Evolutionary conservation across 768 basidiomycete species (phyloP), one percentile per base, ranked within the genome.

Genomic region (Hemileccinum rubropunctum): DNA sequence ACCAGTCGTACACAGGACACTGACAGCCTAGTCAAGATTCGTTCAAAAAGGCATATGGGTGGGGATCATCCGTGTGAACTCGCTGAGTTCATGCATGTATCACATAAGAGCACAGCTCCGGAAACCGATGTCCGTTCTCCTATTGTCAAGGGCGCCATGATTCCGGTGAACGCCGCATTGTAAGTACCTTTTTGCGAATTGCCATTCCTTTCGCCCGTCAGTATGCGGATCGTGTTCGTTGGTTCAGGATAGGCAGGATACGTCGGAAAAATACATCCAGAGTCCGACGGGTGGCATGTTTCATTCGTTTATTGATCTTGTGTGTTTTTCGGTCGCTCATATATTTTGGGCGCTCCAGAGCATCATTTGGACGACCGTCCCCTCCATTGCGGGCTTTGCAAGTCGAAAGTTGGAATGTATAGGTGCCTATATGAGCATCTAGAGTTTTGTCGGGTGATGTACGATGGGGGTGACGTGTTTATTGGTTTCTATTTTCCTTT

Each of bases 71-170:
- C 15, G n/a, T 38, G 35, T 47, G 53, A 23, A 28, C 20, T 50
- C 11, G 51, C 46, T 0, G 51, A 65, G 23, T 45, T 53, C 20
- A 39, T 51, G 9, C 59, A 65, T 3, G 45, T 58, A 18, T 42
- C 54, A 20, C 50, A 57, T 20, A 45, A 32, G 48, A 37, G 44
- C 6, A 36, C 54, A 35, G 36, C 47, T 23, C 48, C 42, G 1
- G 61, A 63, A 38, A 18, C 33, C 1, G 66, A 67, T 30, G 65
- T 65, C 38, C 66, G 66, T 39, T 67, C 66, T 37, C 67, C 66
- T 14, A 56, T 67, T 33, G 39, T 32, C 37, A 60, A 41, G 34
- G 61, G 65, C 12, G 52, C 58, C 4, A 54, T 58, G 49, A 9
- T 69, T 27, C 66, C 66, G 32, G 47, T 51, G 23, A 51, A 45